phyloP scores from a whole-genome alignment of 805 yeast species.

The Metschnikowia baotianmanensis region DNA sequence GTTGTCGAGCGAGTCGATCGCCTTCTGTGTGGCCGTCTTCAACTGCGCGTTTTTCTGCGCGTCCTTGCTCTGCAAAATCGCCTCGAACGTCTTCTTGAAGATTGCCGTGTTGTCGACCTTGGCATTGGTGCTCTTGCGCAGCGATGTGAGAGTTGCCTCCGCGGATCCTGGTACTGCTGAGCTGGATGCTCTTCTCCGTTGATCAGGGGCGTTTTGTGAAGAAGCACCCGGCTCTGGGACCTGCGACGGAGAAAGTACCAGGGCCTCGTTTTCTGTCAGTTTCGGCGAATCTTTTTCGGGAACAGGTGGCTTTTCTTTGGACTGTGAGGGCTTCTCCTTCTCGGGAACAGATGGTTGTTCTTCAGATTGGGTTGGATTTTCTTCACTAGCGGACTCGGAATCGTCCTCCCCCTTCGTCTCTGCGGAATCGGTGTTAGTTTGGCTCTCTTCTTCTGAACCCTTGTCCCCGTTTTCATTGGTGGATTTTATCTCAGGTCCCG shows the following conservation, averaged over 20 bases:
- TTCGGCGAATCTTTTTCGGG: no score
- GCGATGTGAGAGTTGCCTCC: not conserved
- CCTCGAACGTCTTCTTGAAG: constrained; percentile 56
- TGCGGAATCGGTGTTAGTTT: not conserved
- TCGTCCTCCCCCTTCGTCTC: not conserved
- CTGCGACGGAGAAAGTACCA: no score
- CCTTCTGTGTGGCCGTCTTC: constrained; percentile 36
- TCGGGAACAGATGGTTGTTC: no score
- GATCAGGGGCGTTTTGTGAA: not conserved
- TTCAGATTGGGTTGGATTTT: no score
- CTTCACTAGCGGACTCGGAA: no score
- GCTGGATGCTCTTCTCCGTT: not conserved
- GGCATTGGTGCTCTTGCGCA: constrained; percentile 8
- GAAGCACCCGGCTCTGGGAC: not conserved
- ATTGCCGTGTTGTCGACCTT: constrained; percentile 24
- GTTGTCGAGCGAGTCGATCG: constrained; percentile 38
- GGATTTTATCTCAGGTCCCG: not conserved
- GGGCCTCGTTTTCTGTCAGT: no score
- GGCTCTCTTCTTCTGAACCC: not conserved
- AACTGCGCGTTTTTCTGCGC: constrained; percentile 50
- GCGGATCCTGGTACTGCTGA: not conserved
- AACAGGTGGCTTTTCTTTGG: no score
- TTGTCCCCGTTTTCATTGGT: not conserved
- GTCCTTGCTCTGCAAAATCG: constrained; percentile 58
- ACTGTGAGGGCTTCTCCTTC: no score